Base-by-base conservation (phyloP, 1,284 basidiomycete species). In the Austroboletus rostrupii region DNA sequence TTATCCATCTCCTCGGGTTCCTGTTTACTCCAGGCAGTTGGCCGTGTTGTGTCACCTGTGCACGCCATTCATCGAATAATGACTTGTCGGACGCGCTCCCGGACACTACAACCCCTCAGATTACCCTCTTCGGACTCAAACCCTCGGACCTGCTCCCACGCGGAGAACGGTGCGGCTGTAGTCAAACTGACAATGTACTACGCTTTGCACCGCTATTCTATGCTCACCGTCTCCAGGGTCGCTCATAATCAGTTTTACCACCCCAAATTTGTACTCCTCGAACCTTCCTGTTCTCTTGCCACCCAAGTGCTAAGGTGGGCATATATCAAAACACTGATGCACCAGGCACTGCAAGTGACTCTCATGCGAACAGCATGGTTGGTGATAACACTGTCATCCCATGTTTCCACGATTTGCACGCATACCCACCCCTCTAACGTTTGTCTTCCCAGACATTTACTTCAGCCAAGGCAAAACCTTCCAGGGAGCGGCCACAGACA, bases 121-220 rank as follows among this genome's bases (percentile, higher is more conserved):
- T 35, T 20, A 33, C 45, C 47, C 32, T 32, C 38, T 48, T 47
- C 23, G 41, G 48, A 21, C 17, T 28, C 20, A 21, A n/a, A 35
- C 31, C 33, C 32, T 23, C 28, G 39, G 44, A 35, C 35, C 43
- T 35, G 33, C 46, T 36, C 47, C 43, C 43, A 41, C 31, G 19
- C 12, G 19, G 50, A 17, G 35, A 40, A 41, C 33, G 23, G 35
- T 37, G n/a, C 23, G 23, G 37, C 38, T 33, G 32, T 21, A 26
- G 13, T 35, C 19, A 49, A 45, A 26, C 23, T 26, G 10, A 13
- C 39, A 28, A 23, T 3, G 26, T 33, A 28, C 43, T 47, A 42
- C 48, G 46, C 42, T 29, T 38, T 45, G 45, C 58, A 58, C 47
- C 38, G 48, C 49, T 40, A 17, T 47, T 35, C 23, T 12, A 43